These are phyloP conservation scores for Coniella vitis DNA, from an alignment of 2,329 filamentous ascomycete genomes.

Conservation along the genomic window DNA sequence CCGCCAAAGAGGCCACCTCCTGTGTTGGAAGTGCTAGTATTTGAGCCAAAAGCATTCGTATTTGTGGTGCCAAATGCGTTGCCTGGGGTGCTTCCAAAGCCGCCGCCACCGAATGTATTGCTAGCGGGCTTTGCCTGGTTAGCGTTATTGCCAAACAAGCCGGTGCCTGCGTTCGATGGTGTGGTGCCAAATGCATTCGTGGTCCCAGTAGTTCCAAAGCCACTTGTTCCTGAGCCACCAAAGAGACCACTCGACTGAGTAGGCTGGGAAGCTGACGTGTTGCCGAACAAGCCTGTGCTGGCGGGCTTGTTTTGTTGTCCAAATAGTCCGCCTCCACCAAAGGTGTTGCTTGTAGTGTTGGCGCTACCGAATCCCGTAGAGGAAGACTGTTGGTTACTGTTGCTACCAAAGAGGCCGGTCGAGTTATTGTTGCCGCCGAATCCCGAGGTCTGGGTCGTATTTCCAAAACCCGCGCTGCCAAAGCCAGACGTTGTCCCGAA, in stretches of 20 bases:
- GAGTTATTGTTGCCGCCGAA: conserved; percentile 27
- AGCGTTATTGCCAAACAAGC: conserved; percentile 14
- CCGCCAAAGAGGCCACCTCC: conserved; percentile 27
- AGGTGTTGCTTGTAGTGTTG: conserved; percentile 24
- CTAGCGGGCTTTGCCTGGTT: conserved; percentile 12
- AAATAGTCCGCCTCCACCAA: conserved; percentile 28
- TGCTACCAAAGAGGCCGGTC: conserved; percentile 34
- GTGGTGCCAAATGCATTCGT: conserved; percentile 29
- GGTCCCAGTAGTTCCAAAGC: conserved; percentile 27
- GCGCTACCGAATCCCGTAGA: conserved; percentile 37
- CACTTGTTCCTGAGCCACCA: conserved; percentile 18
- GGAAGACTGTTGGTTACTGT: conserved; percentile 27
- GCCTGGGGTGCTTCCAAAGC: conserved; percentile 5
- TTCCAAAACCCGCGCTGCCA: conserved; percentile 40
- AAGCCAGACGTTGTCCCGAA: conserved; percentile 61
- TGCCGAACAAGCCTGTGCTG: conserved; percentile 21
- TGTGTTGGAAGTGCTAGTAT: conserved; percentile 20
- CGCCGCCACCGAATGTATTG: neutral
- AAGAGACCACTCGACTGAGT: conserved; percentile 31
- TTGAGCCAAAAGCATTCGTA: conserved; percentile 1
- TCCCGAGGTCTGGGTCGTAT: conserved; percentile 31
- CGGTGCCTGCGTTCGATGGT: conserved; percentile 27
- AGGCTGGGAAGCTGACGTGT: conserved; percentile 24
- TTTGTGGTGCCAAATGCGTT: conserved; percentile 4
- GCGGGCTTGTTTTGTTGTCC: conserved; percentile 28